phyloP scores from a whole-genome alignment of 2,329 filamentous ascomycete genomes.

The Tolypocladium album region DNA sequence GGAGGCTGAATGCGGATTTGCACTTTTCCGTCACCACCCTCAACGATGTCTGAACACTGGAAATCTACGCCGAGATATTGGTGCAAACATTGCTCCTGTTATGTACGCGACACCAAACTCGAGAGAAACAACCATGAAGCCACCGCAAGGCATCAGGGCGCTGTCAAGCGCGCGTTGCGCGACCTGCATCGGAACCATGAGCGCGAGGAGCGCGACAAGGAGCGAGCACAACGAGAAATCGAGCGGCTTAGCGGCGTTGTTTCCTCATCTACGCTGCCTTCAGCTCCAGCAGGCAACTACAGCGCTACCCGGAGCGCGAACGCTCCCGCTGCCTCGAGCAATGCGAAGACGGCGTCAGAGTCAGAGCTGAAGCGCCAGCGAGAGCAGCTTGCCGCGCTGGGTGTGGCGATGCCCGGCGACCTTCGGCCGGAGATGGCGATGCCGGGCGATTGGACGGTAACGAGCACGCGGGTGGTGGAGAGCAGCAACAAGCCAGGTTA shows the following conservation, averaged over 20 bases:
- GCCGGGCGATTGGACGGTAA: conserved; percentile 77
- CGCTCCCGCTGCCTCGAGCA: background rate
- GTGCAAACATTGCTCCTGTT: conserved; percentile 94
- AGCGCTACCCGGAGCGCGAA: background rate
- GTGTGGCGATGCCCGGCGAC: conserved; percentile 72
- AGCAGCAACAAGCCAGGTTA: conserved; percentile 29
- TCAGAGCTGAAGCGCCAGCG: conserved; percentile 73
- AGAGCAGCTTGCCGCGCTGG: conserved; percentile 78
- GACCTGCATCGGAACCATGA: conserved; percentile 82
- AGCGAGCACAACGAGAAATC: conserved; percentile 73
- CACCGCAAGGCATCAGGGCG: conserved; percentile 73
- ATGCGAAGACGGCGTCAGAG: conserved; percentile 15
- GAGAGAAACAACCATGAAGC: conserved; percentile 84
- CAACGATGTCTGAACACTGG: conserved; percentile 82
- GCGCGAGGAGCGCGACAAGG: conserved; percentile 68
- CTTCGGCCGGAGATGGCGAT: conserved; percentile 74
- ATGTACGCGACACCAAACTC: conserved; percentile 84
- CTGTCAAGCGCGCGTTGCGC: conserved; percentile 79
- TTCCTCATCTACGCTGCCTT: conserved; percentile 19
- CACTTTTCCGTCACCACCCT: background rate
- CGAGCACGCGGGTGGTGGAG: conserved; percentile 48
- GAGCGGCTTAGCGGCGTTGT: conserved; percentile 75
- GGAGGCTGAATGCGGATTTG: background rate
- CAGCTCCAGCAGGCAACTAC: conserved; percentile 12
- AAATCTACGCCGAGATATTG: conserved; percentile 96